Base-by-base conservation (phyloP, 2,329 filamentous ascomycete genomes). In the Zymoseptoria brevis region DNA sequence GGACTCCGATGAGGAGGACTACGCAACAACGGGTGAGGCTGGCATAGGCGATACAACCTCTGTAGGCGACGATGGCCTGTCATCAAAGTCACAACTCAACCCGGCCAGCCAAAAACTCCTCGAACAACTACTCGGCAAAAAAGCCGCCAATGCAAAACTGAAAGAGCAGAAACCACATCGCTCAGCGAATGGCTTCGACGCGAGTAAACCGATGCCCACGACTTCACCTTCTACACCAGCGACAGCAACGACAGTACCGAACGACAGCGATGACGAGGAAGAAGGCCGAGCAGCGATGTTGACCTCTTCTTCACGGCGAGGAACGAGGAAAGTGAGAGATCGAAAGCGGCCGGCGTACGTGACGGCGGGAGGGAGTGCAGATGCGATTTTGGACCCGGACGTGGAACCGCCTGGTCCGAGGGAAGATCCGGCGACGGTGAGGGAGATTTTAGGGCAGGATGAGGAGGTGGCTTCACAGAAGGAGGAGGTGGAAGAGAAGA, bases 1-100 rank as follows among this genome's bases (percentile, higher is more conserved):
- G 29, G 71, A 74, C 50, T 79, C 82, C 55, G 82, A 85, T 61
- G 75, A 81, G 66, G 79, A 81, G 61, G 75, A 82, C 49, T 82
- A 81, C 64, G 76, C 74, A n/a, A 52, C 60, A 58, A 54, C 60
- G 19, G 60, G 54, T 19, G 65, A 66, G 41, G 45, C 50, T 3
- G 64, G 64, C 13, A 52, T 66, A 11, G 65, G 62, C 22, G 57
- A 59, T 1, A 58, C 49, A n/a, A 48, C 55, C 13, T 55, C 54
- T 11, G 45, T 59, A 16, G 49, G 60, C 8, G 57, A 52, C 9
- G 60, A 64, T 41, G 55, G 50, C 16, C 57, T 62, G n/a, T 26
- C 65, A 11, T 72, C 75, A 55, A 73, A 69, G 56, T 69, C 67
- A 9, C 68, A 69, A 53, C 64, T 68, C n/a, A 67, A 69, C 49